Percentiles rank a stretch among this genome's conserved stretches.
These are phyloP conservation scores for Moringa oleifera DNA, from an alignment of 345 rosid species.

Conservation along the genomic window DNA sequence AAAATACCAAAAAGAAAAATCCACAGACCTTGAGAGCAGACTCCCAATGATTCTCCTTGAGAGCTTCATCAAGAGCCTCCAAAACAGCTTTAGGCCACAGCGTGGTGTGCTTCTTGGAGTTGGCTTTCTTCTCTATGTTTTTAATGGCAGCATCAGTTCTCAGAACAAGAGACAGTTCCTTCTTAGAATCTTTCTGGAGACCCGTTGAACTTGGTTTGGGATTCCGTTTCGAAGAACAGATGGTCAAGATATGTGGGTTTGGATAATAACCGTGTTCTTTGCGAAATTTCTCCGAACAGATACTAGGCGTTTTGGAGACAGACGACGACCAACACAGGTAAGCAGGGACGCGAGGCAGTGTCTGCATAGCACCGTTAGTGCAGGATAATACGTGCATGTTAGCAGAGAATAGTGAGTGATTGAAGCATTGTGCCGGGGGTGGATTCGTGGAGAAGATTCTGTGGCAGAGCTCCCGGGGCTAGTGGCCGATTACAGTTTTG, in stretches of 20 bases:
- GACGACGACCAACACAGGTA: slow-evolving; percentile 3
- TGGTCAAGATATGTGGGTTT: slow-evolving; percentile 2
- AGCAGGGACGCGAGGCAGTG: not conserved
- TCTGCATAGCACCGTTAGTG: slow-evolving; percentile 15
- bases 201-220: slow-evolving; percentile 22
- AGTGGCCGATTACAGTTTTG: too few relatives aligned
- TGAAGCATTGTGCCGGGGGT: too few relatives aligned
- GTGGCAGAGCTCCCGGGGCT: too few relatives aligned
- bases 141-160: slow-evolving; percentile 64
- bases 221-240: slow-evolving; percentile 20
- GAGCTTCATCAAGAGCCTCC: slow-evolving; percentile 80
- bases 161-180: slow-evolving; percentile 57
- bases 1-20: not conserved
- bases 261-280: slow-evolving; percentile 8
- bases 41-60: slow-evolving; percentile 45
- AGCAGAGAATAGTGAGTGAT: not conserved
- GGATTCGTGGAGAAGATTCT: too few relatives aligned
- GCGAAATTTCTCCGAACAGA: slow-evolving; percentile 34
- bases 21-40: slow-evolving; percentile 62
- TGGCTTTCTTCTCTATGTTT: slow-evolving; percentile 63
- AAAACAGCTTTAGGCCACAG: slow-evolving; percentile 82
- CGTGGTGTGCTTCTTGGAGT: slow-evolving; percentile 60
- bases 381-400: not conserved
- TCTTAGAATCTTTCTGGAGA: slow-evolving; percentile 38
- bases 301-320: slow-evolving; percentile 20